Evolutionary conservation across 441 rosid species (phyloP), one percentile per base, ranked within the genome.

Genomic region (Arabidopsis hybrid): DNA sequence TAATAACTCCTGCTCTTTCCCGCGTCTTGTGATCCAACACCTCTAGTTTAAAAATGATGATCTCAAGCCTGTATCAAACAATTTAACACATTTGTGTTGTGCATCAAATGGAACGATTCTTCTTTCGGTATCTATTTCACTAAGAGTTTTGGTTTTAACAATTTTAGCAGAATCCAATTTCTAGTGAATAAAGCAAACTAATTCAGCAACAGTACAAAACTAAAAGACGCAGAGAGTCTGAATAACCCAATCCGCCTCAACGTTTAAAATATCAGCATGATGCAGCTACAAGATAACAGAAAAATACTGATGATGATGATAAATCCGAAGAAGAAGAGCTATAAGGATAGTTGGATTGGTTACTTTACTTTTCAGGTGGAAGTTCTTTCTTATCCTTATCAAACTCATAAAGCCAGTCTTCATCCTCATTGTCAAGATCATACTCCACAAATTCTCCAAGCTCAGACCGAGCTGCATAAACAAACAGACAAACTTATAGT

Each of bases 21-120:
- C 98, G 85, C 59, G 97, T 92, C 78, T 91, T 95, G 80, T 93
- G 99, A 88, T 95, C 99, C 88, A 93, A 80, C 43, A 93, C 97
- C 86, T 93, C 99, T 71, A 95, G 81, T 82, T 89, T 93, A 82
- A 89, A 95, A 57, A 93, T 51, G 79, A 95, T 85, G 73, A 58
- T 65, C 88, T 95, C 99, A 31, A 95, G 80, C 87, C 99, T 95
- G 84, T 65, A 68, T 52, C 47, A 57, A 10, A 66, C 50, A 66
- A 17, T 21, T 49, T 18, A 34, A 31, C 71, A 56, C 8, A 18
- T 59, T 29, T 16, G 26, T 21, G 26, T 21, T 21, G 26, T 39
- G 42, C 31, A 6, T 62, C 7, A 51, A 52, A 35, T 26, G 9
- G 18, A 65, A 31, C 5, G 46, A 8, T 57, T 49, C 61, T 49